Percentiles rank a stretch among this genome's conserved stretches.
Evolutionary conservation across 2,329 filamentous ascomycete genomes (phyloP).

Genomic region (Penicillium sclerotigenum): DNA sequence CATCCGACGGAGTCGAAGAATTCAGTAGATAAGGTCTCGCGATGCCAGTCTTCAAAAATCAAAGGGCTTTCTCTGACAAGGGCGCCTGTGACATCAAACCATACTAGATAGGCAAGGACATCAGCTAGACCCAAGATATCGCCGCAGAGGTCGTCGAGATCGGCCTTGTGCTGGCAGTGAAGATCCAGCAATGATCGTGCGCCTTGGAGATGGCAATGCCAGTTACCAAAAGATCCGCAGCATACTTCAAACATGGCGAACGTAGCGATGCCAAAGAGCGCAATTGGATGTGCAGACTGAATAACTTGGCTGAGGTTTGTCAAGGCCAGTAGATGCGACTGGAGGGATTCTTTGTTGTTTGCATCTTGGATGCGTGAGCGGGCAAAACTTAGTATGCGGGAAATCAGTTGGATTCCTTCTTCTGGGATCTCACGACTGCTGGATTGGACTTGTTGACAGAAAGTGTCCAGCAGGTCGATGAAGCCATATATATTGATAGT

Average conservation of each 20-base stretch:
- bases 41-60: constrained; percentile 46
- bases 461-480: constrained; percentile 24
- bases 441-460: constrained; percentile 25
- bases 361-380: constrained; percentile 22
- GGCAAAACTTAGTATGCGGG: constrained; percentile 26
- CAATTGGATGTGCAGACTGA: constrained; percentile 42
- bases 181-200: constrained; percentile 43
- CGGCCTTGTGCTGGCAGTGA: constrained; percentile 36
- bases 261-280: constrained; percentile 45
- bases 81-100: constrained; percentile 42
- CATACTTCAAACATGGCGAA: constrained; percentile 48
- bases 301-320: constrained; percentile 41
- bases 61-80: constrained; percentile 22
- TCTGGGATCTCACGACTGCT: constrained; percentile 20
- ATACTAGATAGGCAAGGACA: constrained; percentile 41
- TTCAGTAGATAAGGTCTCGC: constrained; percentile 29
- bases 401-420: constrained; percentile 24
- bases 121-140: constrained; percentile 38
- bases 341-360: constrained; percentile 21
- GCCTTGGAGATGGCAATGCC: constrained; percentile 40
- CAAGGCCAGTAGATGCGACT: constrained; percentile 35
- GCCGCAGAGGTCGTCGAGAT: constrained; percentile 35
- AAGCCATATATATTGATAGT: constrained; percentile 27
- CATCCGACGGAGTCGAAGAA: constrained; percentile 43
- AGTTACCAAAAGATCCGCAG: constrained; percentile 43